phyloP scores from a whole-genome alignment of 768 basidiomycete genomes.

The Amanita jacksonii region DNA sequence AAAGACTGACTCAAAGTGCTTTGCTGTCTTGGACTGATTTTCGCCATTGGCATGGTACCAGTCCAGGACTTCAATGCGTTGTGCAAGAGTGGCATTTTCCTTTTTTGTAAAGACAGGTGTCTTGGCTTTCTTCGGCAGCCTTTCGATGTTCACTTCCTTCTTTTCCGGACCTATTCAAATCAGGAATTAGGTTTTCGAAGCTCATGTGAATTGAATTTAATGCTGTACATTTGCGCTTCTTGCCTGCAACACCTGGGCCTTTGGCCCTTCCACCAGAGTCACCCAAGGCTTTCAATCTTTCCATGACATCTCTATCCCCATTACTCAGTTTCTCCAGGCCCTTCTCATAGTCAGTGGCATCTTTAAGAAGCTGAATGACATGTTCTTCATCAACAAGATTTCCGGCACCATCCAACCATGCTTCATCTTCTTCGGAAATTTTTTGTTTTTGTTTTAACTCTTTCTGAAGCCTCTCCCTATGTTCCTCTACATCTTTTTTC shows the following conservation, averaged over 20 bases:
- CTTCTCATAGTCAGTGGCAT: conserved; percentile 15
- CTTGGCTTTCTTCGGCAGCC: conserved; percentile 2
- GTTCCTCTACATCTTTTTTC: conserved; percentile 4
- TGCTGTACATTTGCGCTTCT: neutral
- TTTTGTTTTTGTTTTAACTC: conserved; percentile 4
- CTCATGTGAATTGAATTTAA: neutral
- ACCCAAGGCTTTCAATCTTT: neutral
- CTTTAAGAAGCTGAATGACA: conserved; percentile 13
- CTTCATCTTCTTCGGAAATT: conserved; percentile 12
- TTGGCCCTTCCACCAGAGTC: neutral
- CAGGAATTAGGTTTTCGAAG: neutral
- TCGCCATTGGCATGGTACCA: conserved; percentile 24
- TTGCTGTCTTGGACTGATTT: conserved; percentile 22
- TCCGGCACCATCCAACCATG: conserved; percentile 16
- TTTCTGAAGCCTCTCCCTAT: conserved; percentile 8
- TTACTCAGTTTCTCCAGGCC: conserved; percentile 6
- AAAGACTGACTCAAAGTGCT: conserved; percentile 22
- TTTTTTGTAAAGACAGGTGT: conserved; percentile 12
- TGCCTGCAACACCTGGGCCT: neutral
- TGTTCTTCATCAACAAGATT: conserved; percentile 17
- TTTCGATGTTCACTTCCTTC: neutral
- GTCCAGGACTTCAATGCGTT: conserved; percentile 26
- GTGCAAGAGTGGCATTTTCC: conserved; percentile 24
- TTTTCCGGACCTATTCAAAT: conserved; percentile 3
- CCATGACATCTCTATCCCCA: neutral